Percentiles rank a stretch among this genome's conserved stretches.
phyloP scores from a whole-genome alignment of 768 basidiomycete species.

The Tephrocybe sp. region DNA sequence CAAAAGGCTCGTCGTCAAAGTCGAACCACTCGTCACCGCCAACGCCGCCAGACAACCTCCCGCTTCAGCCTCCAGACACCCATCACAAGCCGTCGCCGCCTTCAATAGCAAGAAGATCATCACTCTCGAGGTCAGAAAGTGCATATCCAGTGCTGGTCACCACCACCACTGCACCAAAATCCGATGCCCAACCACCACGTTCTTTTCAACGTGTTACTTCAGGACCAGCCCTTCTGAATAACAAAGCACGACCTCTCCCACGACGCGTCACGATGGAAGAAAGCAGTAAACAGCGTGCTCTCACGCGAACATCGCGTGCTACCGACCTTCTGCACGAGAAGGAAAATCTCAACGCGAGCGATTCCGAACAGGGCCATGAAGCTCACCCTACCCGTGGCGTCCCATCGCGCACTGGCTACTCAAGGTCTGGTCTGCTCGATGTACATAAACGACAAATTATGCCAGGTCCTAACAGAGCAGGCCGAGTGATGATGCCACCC shows the following conservation, averaged over 20 bases:
- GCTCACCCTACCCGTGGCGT: constrained; percentile 24
- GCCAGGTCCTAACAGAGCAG: constrained; percentile 46
- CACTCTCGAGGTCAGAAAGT: constrained; percentile 70
- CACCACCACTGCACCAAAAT: constrained; percentile 21
- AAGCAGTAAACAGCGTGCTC: constrained; percentile 15
- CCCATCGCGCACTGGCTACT: constrained; percentile 14
- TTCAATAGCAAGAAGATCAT: constrained; percentile 42
- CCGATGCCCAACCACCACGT: constrained; percentile 37
- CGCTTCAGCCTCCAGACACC: constrained; percentile 37
- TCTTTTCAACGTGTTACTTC: constrained; percentile 71
- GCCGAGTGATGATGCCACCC: constrained; percentile 45
- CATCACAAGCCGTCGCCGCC: constrained; percentile 36
- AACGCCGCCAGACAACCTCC: constrained; percentile 40
- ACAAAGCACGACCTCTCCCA: constrained; percentile 34
- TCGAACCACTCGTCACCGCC: constrained; percentile 45
- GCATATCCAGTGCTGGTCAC: constrained; percentile 47
- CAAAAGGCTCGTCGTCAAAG: constrained; percentile 49
- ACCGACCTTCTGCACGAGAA: constrained; percentile 43
- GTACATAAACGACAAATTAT: constrained; percentile 39
- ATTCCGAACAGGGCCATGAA: constrained; percentile 33
- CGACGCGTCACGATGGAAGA: constrained; percentile 47
- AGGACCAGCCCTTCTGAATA: constrained; percentile 45
- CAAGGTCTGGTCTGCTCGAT: constrained; percentile 27
- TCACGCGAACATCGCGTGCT: constrained; percentile 13
- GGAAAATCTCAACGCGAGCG: constrained; percentile 41